These are phyloP conservation scores for Neovahlkampfia damariscottae DNA, from an alignment of 78 protist species.

Conservation along the genomic window DNA sequence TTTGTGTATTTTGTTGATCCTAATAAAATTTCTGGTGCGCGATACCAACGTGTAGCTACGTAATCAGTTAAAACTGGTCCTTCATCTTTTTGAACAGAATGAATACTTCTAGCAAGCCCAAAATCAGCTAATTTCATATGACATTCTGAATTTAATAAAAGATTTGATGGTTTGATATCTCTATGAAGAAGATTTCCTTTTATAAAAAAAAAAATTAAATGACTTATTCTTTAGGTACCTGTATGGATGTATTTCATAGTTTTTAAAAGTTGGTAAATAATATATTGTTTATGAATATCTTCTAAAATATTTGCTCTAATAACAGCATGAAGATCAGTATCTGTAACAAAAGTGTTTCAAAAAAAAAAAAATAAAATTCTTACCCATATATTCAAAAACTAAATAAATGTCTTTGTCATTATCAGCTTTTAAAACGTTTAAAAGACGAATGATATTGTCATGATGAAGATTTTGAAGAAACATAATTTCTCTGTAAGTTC, in stretches of 20 bases:
- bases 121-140: constrained; percentile 89
- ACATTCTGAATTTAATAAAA: constrained; percentile 88
- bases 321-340: constrained; percentile 93
- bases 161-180: constrained; percentile 88
- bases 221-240: background rate
- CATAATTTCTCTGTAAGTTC: constrained; percentile 92
- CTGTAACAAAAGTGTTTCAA: constrained; percentile 94
- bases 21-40: constrained; percentile 96
- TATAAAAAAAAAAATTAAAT: background rate
- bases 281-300: constrained; percentile 87
- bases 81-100: constrained; percentile 27
- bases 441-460: constrained; percentile 76
- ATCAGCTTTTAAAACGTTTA: constrained; percentile 82
- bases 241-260: constrained; percentile 85
- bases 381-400: constrained; percentile 89
- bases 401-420: constrained; percentile 94
- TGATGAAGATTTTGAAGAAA: constrained; percentile 70
- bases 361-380: constrained; percentile 86
- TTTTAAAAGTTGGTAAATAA: constrained; percentile 88
- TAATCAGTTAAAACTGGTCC: constrained; percentile 90
- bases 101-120: constrained; percentile 67
- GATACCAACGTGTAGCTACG: constrained; percentile 84
- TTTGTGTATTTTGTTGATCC: constrained; percentile 77
- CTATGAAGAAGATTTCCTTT: constrained; percentile 82
- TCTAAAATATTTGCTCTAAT: constrained; percentile 92